Base-by-base conservation (phyloP, 352 stramenopile genomes). In the Pythium periplocum region DNA sequence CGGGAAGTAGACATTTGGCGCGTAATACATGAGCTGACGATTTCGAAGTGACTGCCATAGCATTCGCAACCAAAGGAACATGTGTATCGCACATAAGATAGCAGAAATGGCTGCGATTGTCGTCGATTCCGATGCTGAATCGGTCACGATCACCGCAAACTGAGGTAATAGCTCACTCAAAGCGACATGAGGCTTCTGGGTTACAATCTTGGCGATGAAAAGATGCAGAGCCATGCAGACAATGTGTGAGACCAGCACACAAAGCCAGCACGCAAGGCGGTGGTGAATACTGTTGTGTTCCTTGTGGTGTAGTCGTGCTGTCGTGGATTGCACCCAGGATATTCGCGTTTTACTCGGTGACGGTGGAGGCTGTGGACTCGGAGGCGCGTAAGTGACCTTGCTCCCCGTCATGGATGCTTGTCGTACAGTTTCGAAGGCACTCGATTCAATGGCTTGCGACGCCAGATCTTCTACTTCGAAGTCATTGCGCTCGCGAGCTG, bases 21-120 rank as follows among this genome's bases (percentile, higher is more conserved):
- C 58, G 38, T 66, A 66, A 37, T 66, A 66, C 52, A 66, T 66
- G 12, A 66, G 58, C 43, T 66, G 52, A 5, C 52, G 17, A 31
- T 26, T 50, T 2, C 4, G 1, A 6, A 60, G 32, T 17, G 58
- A 61, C 2, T 57, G 58, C 9, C 46, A 48, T 1, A 66, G 1
- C 58, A 66, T 66, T 1, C 52, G 52, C 2, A 57, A 7, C n/a
- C 30, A 33, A 10, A 52, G 34, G 8, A 38, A 26, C 3, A 39
- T 35, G 37, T 65, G 58, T 17, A 59, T 51, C 8, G 33, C 31
- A 1, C 39, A 36, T 6, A 60, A 34, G 0, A 46, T n/a, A 1
- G 34, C 48, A 2, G 57, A 39, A 6, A 46, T 42, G 3, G 43
- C 38, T 26, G 36, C 43, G 4, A 46, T 54, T 11, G 39, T 44